A percentile compares a stretch with the other conserved stretches of the same genome.
Conservation (phyloP, 2,329 filamentous ascomycete genomes). For the Hypoxylon sp. region DNA sequence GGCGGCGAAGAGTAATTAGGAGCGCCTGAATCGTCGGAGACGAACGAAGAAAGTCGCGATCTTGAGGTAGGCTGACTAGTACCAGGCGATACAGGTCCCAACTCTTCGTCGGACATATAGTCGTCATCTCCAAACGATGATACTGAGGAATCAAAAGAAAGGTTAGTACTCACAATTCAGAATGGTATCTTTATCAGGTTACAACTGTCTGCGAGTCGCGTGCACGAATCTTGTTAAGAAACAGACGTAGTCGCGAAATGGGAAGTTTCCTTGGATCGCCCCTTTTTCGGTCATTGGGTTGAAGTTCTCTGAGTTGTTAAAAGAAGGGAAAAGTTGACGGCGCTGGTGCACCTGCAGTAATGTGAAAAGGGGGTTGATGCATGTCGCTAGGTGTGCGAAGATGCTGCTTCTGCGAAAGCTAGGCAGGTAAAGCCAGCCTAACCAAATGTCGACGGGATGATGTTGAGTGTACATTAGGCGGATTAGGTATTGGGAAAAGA, state of each 20-base stretch:
- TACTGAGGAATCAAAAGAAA: constrained; percentile 62
- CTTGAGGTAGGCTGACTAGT: constrained; percentile 73
- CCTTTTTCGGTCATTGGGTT: neutral
- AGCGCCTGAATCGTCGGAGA: constrained; percentile 78
- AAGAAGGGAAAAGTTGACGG: neutral
- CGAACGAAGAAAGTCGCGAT: constrained; percentile 78
- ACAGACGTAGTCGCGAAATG: neutral
- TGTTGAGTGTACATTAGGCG: neutral
- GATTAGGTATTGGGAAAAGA: neutral
- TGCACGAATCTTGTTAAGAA: neutral
- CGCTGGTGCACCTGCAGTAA: neutral
- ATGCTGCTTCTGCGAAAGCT: neutral
- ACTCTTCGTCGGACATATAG: constrained; percentile 76
- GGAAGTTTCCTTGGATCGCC: neutral
- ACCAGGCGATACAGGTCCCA: constrained; percentile 68
- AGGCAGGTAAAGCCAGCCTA: neutral
- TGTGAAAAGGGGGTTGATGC: neutral
- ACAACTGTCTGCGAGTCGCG: neutral
- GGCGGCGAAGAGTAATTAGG: constrained; percentile 59
- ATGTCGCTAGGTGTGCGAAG: neutral
- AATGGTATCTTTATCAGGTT: neutral
- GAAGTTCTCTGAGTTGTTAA: neutral
- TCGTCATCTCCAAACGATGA: constrained; percentile 74
- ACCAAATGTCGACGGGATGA: neutral
- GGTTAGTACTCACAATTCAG: neutral